Evolutionary conservation across 352 stramenopile species (phyloP), one percentile per base, ranked within the genome.

Genomic region (Phytophthora cryptogea): DNA sequence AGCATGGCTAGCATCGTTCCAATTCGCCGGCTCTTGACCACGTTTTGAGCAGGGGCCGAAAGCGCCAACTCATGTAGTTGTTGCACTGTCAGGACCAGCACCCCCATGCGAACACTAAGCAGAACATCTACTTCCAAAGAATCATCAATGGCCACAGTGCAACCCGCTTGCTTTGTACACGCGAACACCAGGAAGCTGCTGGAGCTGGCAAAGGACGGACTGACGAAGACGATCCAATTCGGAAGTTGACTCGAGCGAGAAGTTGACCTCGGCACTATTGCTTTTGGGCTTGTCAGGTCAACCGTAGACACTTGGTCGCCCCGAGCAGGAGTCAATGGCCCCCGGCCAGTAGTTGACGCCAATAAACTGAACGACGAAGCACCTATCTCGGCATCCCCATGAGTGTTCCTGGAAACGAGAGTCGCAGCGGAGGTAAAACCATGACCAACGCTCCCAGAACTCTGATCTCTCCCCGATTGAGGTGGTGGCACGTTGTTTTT

Each of bases 51-150:
- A n/a, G 54, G 52, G 11, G 52, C 44, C 28, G 67, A 41, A 2
- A 50, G 17, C 41, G 54, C 53, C 16, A 81, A 43, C 8, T 60
- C 46, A 10, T 50, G 43, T 14, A 82, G 43, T 43, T 80, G 39
- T 8, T 62, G 37, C 11, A 27, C 48, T 10, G 56, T 67, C 28
- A 74, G 48, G 41, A 61, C 66, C 28, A 73, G 33, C 27, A 74
- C 51, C 23, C 63, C 74, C 11, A 63, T 49, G 2, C 76, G 74
- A 36, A 70, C 60, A 40, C 78, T 88, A 9, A 88, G 33, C n/a
- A 88, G 46, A 26, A 54, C 60, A 54, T 81, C 68, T 6, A 72
- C 74, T 46, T 90, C 76, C 4, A 88, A 59, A 4, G 64, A 68
- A 14, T 69, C 59, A 10, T 76, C 74, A n/a, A 77, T 68, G 47